phyloP scores from a whole-genome alignment of 208 protist genomes.

The Leishmania braziliensis region DNA sequence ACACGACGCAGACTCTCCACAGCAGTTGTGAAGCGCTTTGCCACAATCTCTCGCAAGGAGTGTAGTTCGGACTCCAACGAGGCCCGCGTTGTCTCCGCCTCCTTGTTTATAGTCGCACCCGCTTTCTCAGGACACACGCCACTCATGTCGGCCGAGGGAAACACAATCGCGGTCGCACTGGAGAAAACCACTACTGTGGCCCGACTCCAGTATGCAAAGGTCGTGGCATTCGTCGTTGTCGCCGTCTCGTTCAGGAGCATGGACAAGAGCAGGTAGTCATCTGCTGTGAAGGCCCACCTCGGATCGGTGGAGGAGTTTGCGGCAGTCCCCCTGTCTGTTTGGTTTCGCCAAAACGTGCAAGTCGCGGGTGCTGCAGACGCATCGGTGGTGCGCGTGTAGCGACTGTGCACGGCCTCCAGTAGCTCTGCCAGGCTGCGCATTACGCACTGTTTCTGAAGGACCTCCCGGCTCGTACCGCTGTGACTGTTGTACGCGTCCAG shows the following conservation, averaged over 20 bases:
- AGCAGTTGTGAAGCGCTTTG: constrained; percentile 43
- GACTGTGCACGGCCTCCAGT: constrained; percentile 14
- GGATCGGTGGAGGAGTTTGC: neutral
- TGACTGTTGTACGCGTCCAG: constrained; percentile 48
- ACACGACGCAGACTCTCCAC: constrained; percentile 21
- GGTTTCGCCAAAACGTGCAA: constrained; percentile 1
- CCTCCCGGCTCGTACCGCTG: constrained; percentile 15
- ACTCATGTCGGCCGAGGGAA: constrained; percentile 2
- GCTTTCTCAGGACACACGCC: neutral
- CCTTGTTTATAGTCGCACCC: constrained; percentile 3
- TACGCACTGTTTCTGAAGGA: constrained; percentile 31
- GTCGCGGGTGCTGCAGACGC: neutral
- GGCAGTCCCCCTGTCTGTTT: neutral
- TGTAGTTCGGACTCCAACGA: constrained; percentile 54
- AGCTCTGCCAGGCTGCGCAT: constrained; percentile 38
- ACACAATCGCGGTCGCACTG: constrained; percentile 29
- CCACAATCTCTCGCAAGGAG: constrained; percentile 43
- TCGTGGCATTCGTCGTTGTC: constrained; percentile 30
- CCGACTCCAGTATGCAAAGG: constrained; percentile 36
- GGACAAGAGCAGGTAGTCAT: constrained; percentile 56
- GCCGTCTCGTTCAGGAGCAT: constrained; percentile 73
- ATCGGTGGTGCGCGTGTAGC: neutral
- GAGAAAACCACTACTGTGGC: constrained; percentile 37
- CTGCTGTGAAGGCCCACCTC: constrained; percentile 23
- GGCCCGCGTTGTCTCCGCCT: constrained; percentile 23